Conservation (phyloP, 192 early-diverging fungal genomes). For the Mortierella alpina region DNA sequence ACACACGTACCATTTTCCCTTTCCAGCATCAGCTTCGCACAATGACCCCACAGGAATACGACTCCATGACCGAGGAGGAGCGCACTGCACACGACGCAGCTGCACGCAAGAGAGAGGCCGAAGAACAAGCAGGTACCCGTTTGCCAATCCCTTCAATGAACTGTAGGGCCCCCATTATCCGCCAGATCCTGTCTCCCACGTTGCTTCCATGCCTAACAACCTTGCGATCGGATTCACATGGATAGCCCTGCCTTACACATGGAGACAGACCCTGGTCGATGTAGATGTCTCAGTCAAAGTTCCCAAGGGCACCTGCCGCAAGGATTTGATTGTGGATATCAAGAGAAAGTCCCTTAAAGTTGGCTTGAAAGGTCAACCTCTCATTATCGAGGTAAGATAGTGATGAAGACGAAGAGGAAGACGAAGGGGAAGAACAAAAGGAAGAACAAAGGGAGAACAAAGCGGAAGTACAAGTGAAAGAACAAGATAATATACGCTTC, state of each 20-base stretch:
- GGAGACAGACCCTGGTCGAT: slow-evolving; percentile 87
- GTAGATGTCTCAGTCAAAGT: slow-evolving; percentile 81
- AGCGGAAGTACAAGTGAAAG: not conserved
- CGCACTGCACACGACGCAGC: slow-evolving; percentile 53
- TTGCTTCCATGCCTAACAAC: not conserved
- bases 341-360: slow-evolving; percentile 74
- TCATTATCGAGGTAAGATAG: slow-evolving; percentile 74
- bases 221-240: slow-evolving; percentile 1
- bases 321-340: slow-evolving; percentile 75
- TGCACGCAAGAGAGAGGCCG: slow-evolving; percentile 57
- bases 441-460: not conserved
- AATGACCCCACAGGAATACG: slow-evolving; percentile 50
- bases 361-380: slow-evolving; percentile 75
- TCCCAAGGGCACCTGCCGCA: slow-evolving; percentile 75
- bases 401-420: not conserved
- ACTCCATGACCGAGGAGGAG: slow-evolving; percentile 64
- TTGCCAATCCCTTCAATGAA: not conserved
- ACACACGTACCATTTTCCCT: not conserved
- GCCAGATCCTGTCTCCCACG: not conserved
- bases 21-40: not conserved
- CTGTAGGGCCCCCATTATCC: not conserved
- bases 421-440: not conserved
- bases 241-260: slow-evolving; percentile 76
- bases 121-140: slow-evolving; percentile 64
- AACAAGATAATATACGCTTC: not conserved